These are phyloP conservation scores for Pseudogymnoascus sp. DNA, from an alignment of 2,329 filamentous ascomycete genomes.

Conservation along the genomic window DNA sequence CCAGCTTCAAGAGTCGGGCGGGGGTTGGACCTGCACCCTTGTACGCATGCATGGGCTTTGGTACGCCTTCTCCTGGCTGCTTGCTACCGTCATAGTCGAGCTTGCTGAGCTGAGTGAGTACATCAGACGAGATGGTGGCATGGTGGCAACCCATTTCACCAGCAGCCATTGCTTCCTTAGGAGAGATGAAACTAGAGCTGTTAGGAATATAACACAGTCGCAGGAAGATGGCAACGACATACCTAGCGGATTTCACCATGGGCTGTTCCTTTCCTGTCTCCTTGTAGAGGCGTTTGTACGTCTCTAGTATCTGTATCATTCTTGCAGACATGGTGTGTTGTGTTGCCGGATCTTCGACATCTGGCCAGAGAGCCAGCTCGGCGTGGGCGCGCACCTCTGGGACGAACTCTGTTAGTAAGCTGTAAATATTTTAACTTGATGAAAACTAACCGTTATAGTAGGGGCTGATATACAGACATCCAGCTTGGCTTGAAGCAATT, in stretches of 20 bases:
- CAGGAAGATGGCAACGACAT: slow-evolving; percentile 9
- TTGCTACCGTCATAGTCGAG: slow-evolving; percentile 32
- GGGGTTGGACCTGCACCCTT: slow-evolving; percentile 30
- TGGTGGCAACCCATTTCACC: slow-evolving; percentile 42
- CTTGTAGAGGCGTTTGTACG: slow-evolving; percentile 39
- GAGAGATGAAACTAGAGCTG: slow-evolving; percentile 34
- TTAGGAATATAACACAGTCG: slow-evolving; percentile 1
- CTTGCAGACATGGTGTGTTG: slow-evolving; percentile 42
- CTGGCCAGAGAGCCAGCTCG: slow-evolving; percentile 39
- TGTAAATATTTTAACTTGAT: background rate
- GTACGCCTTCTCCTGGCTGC: slow-evolving; percentile 34
- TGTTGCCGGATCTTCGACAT: slow-evolving; percentile 39
- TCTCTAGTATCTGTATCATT: slow-evolving; percentile 43
- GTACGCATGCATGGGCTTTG: slow-evolving; percentile 38
- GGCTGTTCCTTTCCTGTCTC: slow-evolving; percentile 44
- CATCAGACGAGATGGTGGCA: slow-evolving; percentile 37
- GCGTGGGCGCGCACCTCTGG: slow-evolving; percentile 39
- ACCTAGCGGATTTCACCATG: slow-evolving; percentile 41
- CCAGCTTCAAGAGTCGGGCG: slow-evolving; percentile 31
- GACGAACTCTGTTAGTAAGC: background rate
- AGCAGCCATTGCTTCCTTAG: slow-evolving; percentile 40
- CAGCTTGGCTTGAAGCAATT: slow-evolving; percentile 43
- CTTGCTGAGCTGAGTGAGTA: slow-evolving; percentile 34
- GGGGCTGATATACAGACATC: slow-evolving; percentile 42
- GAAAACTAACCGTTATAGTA: slow-evolving; percentile 39